Base-by-base conservation (phyloP, 805 yeast species). In the Phaffomyces opuntiae region DNA sequence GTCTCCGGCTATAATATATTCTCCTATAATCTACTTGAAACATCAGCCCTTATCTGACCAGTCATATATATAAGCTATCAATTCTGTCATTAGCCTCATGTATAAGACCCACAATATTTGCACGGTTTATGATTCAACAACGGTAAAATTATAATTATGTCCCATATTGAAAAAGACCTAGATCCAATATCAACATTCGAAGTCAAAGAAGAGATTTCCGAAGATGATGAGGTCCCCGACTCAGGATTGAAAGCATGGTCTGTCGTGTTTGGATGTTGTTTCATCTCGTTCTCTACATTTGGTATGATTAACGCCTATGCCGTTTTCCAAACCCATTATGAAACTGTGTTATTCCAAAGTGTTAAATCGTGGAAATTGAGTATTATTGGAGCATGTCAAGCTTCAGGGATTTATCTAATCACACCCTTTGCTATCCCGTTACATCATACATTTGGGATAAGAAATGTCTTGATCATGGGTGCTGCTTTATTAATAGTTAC, bases 261-360 rank as follows among this genome's bases (percentile, higher is more conserved):
- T 4, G 56, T 56, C 19, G 41, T 56, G 1, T 38, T 43, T 14
- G 60, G 60, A 1, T 53, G 57, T 39, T 40, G 50, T 9, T 53
- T 53, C 27, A 35, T 50, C 25, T 44, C 50, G 7, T 44, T 49
- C 31, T 39, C 44, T 29, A 45, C 54, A 2, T 56, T 56, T 45
- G 60, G 60, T 17, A 56, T 56, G 59, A 53, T 53, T 31, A 51
- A 49, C 41, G 40, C 56, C 0, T 56, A 53, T 39, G 59, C 58
- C 37, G 59, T 43, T 5, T 56, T 56, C 45, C 55, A 53, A 39
- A 56, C 56, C 6, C 46, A 48, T 29, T 56, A 56, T 40, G 59
- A 56, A 42, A 56, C 59, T 0, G 53, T 41, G 2, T 38, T 56
- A 27, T 54, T 56, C 34, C 38, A 52, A 11, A 35, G 37, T 9